These are phyloP conservation scores for Casuarina glauca DNA, from an alignment of 306 rosid species.

Conservation along the genomic window DNA sequence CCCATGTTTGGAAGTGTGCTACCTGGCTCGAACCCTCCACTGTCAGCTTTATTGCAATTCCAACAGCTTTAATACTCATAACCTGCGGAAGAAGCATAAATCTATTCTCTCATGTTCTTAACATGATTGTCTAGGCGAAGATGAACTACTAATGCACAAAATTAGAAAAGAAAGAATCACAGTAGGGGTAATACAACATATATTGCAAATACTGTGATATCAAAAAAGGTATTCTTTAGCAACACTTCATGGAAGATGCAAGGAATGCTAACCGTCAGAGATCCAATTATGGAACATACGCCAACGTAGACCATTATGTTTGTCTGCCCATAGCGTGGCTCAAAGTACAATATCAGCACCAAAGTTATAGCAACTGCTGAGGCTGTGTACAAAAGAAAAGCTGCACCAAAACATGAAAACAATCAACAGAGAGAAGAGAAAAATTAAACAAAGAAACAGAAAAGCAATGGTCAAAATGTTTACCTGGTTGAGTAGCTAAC, in stretches of 20 bases:
- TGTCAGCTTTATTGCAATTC: constrained; percentile 86
- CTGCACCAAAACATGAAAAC: constrained; percentile 40
- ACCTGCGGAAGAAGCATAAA: constrained; percentile 49
- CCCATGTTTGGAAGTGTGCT: constrained; percentile 73
- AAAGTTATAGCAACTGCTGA: constrained; percentile 60
- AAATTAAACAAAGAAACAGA: constrained; percentile 2
- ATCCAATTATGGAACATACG: constrained; percentile 80
- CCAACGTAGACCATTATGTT: constrained; percentile 70
- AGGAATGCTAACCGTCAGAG: constrained; percentile 67
- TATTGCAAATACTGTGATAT: not conserved
- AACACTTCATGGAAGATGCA: not conserved
- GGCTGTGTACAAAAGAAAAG: constrained; percentile 78
- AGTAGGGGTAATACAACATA: not conserved
- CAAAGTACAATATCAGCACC: constrained; percentile 64
- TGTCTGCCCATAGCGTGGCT: constrained; percentile 86
- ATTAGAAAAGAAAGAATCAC: constrained; percentile 1
- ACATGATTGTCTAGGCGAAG: not conserved
- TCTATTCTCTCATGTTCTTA: not conserved
- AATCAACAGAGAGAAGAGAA: not conserved
- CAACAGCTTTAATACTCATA: constrained; percentile 88
- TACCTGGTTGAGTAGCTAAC: constrained; percentile 85
- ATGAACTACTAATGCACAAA: not conserved
- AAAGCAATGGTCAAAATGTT: not conserved
- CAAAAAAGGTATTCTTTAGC: not conserved
- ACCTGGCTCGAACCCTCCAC: constrained; percentile 77